Evolutionary conservation across 2,329 filamentous ascomycete genomes (phyloP).

Genomic region (Penicillium sp.): DNA sequence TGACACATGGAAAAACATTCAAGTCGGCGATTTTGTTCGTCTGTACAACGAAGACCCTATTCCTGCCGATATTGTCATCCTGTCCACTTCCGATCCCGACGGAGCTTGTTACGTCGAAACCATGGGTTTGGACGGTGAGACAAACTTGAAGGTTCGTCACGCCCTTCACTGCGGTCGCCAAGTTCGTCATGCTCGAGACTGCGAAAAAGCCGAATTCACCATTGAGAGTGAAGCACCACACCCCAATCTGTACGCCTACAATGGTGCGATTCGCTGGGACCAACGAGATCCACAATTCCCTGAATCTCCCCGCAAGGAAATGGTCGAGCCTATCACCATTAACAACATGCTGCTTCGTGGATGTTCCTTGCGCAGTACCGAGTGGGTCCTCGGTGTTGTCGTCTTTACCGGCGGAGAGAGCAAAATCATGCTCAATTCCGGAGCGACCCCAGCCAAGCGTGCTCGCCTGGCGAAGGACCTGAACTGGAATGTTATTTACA

Average conservation of each 20-base stretch:
- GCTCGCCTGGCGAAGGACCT: slow-evolving; percentile 88
- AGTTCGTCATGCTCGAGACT: slow-evolving; percentile 87
- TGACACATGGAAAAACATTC: slow-evolving; percentile 92
- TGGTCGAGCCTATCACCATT: slow-evolving; percentile 91
- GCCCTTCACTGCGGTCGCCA: slow-evolving; percentile 82
- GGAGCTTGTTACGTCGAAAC: slow-evolving; percentile 97
- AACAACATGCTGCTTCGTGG: slow-evolving; percentile 94
- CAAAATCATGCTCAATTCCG: slow-evolving; percentile 99
- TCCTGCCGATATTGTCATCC: slow-evolving; percentile 87
- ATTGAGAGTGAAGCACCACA: slow-evolving; percentile 92
- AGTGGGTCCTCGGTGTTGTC: slow-evolving; percentile 92
- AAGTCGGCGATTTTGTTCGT: slow-evolving; percentile 94
- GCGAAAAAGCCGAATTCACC: slow-evolving; percentile 82
- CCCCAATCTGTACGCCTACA: slow-evolving; percentile 94
- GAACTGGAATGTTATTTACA: slow-evolving; percentile 97
- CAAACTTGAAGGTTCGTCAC: slow-evolving; percentile 92
- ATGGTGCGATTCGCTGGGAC: slow-evolving; percentile 83
- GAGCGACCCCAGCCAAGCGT: slow-evolving; percentile 91
- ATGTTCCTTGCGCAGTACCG: slow-evolving; percentile 91
- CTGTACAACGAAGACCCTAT: slow-evolving; percentile 96
- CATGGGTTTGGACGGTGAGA: slow-evolving; percentile 97
- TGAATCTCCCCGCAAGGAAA: slow-evolving; percentile 68
- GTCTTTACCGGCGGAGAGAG: slow-evolving; percentile 95
- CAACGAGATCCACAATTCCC: slow-evolving; percentile 70
- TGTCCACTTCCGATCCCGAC: slow-evolving; percentile 91